Evolutionary conservation across 202 grass and related monocot species (phyloP), one percentile per base, ranked within the genome.

Genomic region (Zizania palustris): DNA sequence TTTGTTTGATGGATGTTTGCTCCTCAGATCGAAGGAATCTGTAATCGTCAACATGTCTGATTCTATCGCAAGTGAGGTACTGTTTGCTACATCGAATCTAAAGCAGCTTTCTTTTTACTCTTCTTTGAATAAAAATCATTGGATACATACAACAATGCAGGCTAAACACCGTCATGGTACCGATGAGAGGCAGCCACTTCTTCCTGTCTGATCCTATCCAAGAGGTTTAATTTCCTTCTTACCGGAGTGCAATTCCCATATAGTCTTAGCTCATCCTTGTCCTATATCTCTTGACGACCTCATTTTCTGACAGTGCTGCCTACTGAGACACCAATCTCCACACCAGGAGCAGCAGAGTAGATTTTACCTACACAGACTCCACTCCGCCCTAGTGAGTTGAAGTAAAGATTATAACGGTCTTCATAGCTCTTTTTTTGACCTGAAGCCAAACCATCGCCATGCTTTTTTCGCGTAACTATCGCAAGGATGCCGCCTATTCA

Each of bases 181-280:
- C 63, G 94, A 97, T 34, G 94, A 90, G 54, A 92, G 84, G 81
- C 81, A 88, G 62, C 80, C 80, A 35, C 86, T 94, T 86, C 91
- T 97, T 61, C 95, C 95, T n/a, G 88, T 88, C 45, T 94, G 79
- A 94, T 87, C 80, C 77, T 22, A 66, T 71, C 22, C 65, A n/a
- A 48, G 42, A 84, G 76, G 84, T 85, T n/a, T n/a, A n/a, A n/a
- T n/a, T 44, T 59, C 41, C 66, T 69, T 63, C 51, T 63, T 75
- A 34, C 35, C 45, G 34, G 43, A 67, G n/a, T 42, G 18, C 45
- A 36, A 73, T 65, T 80, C 53, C 13, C 33, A 9, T 43, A 12
- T 6, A 55, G 5, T 55, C 1, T 28, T 2, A 55, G 44, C 5
- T 28, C 39, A 54, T 35, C 3, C 42, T 20, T 79, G 22, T 37